Percentiles rank a stretch among this genome's conserved stretches.
Evolutionary conservation across 768 basidiomycete species (phyloP).

Genomic region (Coprinopsis strossmayeri): DNA sequence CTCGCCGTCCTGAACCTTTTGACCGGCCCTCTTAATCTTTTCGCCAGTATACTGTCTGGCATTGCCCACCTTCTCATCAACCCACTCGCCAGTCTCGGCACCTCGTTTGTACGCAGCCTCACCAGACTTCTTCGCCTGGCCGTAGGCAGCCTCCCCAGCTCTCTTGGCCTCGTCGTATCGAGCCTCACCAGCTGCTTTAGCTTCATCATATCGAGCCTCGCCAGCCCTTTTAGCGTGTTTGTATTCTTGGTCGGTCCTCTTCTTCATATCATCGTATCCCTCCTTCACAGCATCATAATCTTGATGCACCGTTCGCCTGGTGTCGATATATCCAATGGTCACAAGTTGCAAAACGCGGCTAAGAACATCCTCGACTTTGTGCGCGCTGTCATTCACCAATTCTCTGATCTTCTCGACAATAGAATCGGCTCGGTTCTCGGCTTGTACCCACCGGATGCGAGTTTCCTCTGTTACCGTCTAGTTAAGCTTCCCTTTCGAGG

Average conservation of each 20-base stretch:
- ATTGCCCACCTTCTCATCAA: conserved; percentile 8
- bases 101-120: no score
- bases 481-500: not conserved
- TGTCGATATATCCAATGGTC: conserved; percentile 25
- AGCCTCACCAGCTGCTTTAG: not conserved
- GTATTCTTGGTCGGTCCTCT: conserved; percentile 7
- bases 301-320: not conserved
- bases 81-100: not conserved
- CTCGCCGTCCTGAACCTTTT: conserved; percentile 35
- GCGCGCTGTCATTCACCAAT: conserved; percentile 58
- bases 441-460: conserved; percentile 74
- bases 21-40: conserved; percentile 29
- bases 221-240: conserved; percentile 1
- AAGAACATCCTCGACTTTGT: conserved; percentile 75
- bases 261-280: conserved; percentile 9
- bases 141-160: not conserved
- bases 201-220: not conserved
- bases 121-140: conserved; percentile 2
- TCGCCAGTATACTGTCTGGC: conserved; percentile 28
- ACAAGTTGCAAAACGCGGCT: conserved; percentile 38
- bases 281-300: conserved; percentile 10
- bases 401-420: conserved; percentile 59
- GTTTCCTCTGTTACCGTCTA: conserved; percentile 50
- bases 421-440: conserved; percentile 47
- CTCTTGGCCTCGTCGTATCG: conserved; percentile 2